Base-by-base conservation (phyloP, 345 rosid genomes). In the Alliaria petiolata region DNA sequence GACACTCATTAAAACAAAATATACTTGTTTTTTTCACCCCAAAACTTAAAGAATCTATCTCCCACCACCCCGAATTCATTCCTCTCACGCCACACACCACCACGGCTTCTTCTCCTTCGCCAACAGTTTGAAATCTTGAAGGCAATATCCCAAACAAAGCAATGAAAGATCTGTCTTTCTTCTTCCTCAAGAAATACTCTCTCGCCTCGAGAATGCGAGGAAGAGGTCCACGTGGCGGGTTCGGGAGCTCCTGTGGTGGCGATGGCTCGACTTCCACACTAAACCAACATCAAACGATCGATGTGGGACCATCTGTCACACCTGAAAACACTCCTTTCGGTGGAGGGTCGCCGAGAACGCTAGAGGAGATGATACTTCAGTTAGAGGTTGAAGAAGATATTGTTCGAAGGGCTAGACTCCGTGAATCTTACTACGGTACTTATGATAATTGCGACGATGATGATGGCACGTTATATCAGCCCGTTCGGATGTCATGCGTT, bases 331-430 rank as follows among this genome's bases (percentile, higher is more conserved):
- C 68, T 7, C 65, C 83, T 38, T 66, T 79, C 0, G 10, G 35
- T 35, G 36, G 30, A 16, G 70, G 47, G 14, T 76, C 84, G 8
- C 79, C 80, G 44, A 58, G 13, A 65, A 92, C 95, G 1, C 62
- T 92, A 33, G 98, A 90, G 78, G 88, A 93, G 65, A 87, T 93
- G 98, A 89, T 93, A 64, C 31, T 87, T 68, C 91, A 85, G 79
- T 80, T 93, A 5, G 93, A 93, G 74, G 51, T 86, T 6, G 98
- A 93, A 72, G 98, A 93, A 74, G 93, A 87, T 62, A 20, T 78
- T 2, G 86, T 89, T 22, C 79, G 90, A 33, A 83, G 80, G 58
- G 77, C 81, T 28, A 82, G 86, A 75, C 70, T 81, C 4, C 57
- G 70, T 6, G 78, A 67, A 4, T 73, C 71, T 40, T 53, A 28